A percentile compares a stretch with the other conserved stretches of the same genome.
These are phyloP conservation scores for Platismatia glauca DNA, from an alignment of 495 filamentous ascomycete genomes.

Conservation along the genomic window DNA sequence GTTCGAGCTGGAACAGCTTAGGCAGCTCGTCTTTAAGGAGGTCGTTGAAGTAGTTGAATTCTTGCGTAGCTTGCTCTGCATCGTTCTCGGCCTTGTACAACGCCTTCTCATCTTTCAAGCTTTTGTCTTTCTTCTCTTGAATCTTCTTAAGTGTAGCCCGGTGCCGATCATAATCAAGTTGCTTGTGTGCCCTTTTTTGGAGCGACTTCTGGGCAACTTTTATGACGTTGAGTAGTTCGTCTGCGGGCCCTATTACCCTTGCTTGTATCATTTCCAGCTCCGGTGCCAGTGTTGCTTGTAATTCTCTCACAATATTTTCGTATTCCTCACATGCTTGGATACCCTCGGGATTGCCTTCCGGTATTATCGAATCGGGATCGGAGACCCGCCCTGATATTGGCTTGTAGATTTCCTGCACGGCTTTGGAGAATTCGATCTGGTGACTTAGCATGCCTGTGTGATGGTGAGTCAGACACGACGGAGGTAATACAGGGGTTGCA, in stretches of 20 bases:
- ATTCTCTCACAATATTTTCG: constrained; percentile 78
- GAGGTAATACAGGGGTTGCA: background rate
- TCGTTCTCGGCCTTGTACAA: constrained; percentile 93
- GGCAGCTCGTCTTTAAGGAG: constrained; percentile 92
- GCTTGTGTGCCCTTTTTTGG: constrained; percentile 90
- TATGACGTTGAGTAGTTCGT: constrained; percentile 89
- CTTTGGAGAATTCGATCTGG: constrained; percentile 97
- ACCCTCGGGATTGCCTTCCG: constrained; percentile 85
- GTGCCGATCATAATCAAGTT: constrained; percentile 90
- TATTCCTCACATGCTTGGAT: constrained; percentile 96
- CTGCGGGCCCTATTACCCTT: constrained; percentile 84
- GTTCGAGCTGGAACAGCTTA: constrained; percentile 82
- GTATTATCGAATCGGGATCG: constrained; percentile 73
- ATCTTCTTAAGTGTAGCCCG: constrained; percentile 79
- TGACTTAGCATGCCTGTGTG: constrained; percentile 78
- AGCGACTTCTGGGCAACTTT: constrained; percentile 87
- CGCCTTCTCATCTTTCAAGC: constrained; percentile 93
- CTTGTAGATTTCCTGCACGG: constrained; percentile 92
- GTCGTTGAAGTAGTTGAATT: constrained; percentile 95
- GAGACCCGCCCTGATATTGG: constrained; percentile 94
- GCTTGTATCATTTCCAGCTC: constrained; percentile 97
- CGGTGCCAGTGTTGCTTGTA: constrained; percentile 78
- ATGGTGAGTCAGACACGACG: constrained; percentile 19
- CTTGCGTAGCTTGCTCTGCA: constrained; percentile 83
- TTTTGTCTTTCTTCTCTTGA: constrained; percentile 95